These are phyloP conservation scores for Trichoderma asperellum DNA, from an alignment of 2,329 filamentous ascomycete genomes.

Conservation along the genomic window DNA sequence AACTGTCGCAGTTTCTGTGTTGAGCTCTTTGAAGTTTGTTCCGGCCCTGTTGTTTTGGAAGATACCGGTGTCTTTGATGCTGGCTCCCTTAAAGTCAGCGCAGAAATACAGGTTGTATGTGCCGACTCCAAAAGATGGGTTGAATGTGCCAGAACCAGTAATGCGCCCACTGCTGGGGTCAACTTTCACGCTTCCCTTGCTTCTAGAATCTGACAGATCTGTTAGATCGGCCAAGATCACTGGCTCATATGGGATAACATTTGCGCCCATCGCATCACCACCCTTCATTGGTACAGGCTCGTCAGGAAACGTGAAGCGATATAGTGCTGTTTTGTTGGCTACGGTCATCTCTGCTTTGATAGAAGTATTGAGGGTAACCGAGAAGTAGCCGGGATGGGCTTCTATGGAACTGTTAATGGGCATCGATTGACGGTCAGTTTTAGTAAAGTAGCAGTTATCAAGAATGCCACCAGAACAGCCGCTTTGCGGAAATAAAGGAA, in stretches of 20 bases:
- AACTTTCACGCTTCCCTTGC: slow-evolving; percentile 33
- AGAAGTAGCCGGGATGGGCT: slow-evolving; percentile 65
- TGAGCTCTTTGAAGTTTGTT: slow-evolving; percentile 47
- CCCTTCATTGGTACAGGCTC: slow-evolving; percentile 33
- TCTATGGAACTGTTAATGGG: slow-evolving; percentile 55
- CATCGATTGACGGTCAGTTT: slow-evolving; percentile 49
- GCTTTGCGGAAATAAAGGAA: slow-evolving; percentile 55
- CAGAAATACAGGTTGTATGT: slow-evolving; percentile 63
- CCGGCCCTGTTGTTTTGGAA: slow-evolving; percentile 59
- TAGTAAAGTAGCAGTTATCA: slow-evolving; percentile 56
- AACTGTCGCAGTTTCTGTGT: slow-evolving; percentile 37
- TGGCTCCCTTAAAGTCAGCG: slow-evolving; percentile 59
- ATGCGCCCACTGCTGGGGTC: slow-evolving; percentile 57
- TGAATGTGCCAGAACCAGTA: slow-evolving; percentile 60
- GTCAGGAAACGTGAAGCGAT: slow-evolving; percentile 60
- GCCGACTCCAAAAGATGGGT: slow-evolving; percentile 64
- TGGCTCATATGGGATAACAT: slow-evolving; percentile 42
- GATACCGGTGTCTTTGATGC: slow-evolving; percentile 59
- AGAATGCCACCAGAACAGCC: slow-evolving; percentile 50
- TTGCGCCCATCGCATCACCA: slow-evolving; percentile 9
- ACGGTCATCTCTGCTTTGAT: slow-evolving; percentile 65
- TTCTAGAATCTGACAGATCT: slow-evolving; percentile 51
- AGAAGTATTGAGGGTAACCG: slow-evolving; percentile 57
- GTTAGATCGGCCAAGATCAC: slow-evolving; percentile 62
- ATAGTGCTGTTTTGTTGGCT: slow-evolving; percentile 62